Evolutionary conservation across 2,329 filamentous ascomycete species (phyloP), one percentile per base, ranked within the genome.

Genomic region (Neophaeococcomyces aloes): DNA sequence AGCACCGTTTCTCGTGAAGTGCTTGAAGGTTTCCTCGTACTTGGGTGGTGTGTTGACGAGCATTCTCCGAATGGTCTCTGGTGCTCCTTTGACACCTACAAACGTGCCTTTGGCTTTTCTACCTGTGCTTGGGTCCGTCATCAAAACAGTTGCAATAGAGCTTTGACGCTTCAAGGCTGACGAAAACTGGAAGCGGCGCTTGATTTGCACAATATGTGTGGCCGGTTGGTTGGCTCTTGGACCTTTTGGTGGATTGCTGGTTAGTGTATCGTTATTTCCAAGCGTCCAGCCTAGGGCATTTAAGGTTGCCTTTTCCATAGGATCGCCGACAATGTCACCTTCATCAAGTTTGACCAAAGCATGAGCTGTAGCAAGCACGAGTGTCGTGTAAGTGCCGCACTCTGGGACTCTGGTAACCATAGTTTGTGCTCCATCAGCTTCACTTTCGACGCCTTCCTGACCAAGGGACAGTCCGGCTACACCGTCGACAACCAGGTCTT

Each of bases 11-110:
- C 91, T 79, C 43, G 89, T 96, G 59, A 96, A 98, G 67, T 94
- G 86, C 65, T 96, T 98, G 76, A 80, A 98, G 0, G 91, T 98
- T 66, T 96, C 91, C 61, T 98, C 91, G 58, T 98, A 98, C 60
- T 94, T 79, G 1, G 78, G 72, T 6, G 91, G 91, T 7, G 86
- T 76, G 27, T 81, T 74, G 29, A 86, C 74, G 49, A 98, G 74
- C 84, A 95, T 95, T 60, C 84, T 88, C 64, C 86, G 80, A 57
- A 98, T 95, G 0, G 91, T 98, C 68, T 98, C 91, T 1, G 91
- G 91, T 6, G 91, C 91, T 60, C 91, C 91, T 69, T 98, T 98
- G 53, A 96, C 91, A 61, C 81, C 86, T 43, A 87, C 89, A 60
- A 98, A 94, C 0, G 91, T 95, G 50, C 84, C 82, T 60, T 79